Evolutionary conservation across 2,329 filamentous ascomycete species (phyloP).

Genomic region (Lachnellula suecica): DNA sequence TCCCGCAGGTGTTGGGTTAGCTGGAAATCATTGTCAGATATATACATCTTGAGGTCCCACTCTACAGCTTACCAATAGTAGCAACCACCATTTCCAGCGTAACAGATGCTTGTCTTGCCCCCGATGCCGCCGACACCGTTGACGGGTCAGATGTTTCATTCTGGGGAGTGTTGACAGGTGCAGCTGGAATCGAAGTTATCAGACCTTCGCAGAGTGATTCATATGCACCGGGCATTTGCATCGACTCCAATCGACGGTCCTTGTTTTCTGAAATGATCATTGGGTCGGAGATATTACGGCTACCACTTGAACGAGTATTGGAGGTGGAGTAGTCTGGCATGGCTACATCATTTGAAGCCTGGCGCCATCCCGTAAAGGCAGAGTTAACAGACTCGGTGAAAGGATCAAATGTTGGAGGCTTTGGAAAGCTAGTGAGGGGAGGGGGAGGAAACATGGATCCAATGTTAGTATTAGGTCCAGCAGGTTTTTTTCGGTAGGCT

Average conservation of each 20-base stretch:
- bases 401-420: constrained; percentile 37
- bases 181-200: constrained; percentile 17
- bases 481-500: constrained; percentile 18
- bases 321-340: constrained; percentile 45
- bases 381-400: constrained; percentile 37
- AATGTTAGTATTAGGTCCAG: constrained; percentile 30
- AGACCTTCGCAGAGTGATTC: constrained; percentile 32
- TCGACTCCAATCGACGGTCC: constrained; percentile 21
- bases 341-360: constrained; percentile 41
- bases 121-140: constrained; percentile 1
- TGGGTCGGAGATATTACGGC: constrained; percentile 32
- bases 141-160: too few relatives aligned
- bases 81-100: background rate
- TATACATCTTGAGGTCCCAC: background rate
- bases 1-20: background rate
- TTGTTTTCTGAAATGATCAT: constrained; percentile 22
- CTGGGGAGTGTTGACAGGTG: constrained; percentile 28
- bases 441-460: constrained; percentile 24
- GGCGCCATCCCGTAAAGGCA: constrained; percentile 30
- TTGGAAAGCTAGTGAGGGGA: constrained; percentile 23
- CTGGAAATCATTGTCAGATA: background rate
- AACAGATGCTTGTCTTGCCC: background rate
- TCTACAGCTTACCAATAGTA: constrained; percentile 1
- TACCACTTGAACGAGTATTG: constrained; percentile 33
- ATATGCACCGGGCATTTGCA: constrained; percentile 26